Evolutionary conservation across 2,329 filamentous ascomycete genomes (phyloP).

Genomic region (Talaromyces sp.): DNA sequence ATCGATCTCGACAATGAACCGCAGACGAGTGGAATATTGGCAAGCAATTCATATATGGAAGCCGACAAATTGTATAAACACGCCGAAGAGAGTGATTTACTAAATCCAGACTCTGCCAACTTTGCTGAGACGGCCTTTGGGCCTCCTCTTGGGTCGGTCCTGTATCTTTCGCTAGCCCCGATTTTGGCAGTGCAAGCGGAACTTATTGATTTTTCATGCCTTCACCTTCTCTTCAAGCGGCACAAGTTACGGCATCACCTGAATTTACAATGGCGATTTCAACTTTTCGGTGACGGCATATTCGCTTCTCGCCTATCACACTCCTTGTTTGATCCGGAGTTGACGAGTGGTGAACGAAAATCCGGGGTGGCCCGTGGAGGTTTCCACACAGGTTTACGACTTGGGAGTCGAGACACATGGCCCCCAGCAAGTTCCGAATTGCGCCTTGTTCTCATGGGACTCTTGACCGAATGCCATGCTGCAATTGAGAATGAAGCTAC

Average conservation of each 20-base stretch:
- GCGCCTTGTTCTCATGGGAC: constrained; percentile 80
- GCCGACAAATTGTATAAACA: constrained; percentile 27
- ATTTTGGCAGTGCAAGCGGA: constrained; percentile 69
- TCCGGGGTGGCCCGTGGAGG: constrained; percentile 65
- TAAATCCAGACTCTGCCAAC: constrained; percentile 15
- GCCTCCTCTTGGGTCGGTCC: constrained; percentile 48
- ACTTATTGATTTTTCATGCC: constrained; percentile 70
- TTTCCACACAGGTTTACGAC: constrained; percentile 72
- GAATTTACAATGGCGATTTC: constrained; percentile 70
- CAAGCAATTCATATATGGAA: constrained; percentile 19
- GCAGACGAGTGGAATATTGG: constrained; percentile 21
- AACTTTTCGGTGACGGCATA: constrained; percentile 77
- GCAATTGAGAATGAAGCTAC: constrained; percentile 20
- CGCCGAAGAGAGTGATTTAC: constrained; percentile 20
- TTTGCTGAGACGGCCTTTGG: constrained; percentile 23
- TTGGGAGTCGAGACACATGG: constrained; percentile 80
- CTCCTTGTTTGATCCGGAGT: constrained; percentile 77
- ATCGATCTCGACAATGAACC: constrained; percentile 31
- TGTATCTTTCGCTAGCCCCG: constrained; percentile 68
- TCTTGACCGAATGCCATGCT: constrained; percentile 71
- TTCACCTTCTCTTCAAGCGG: constrained; percentile 69
- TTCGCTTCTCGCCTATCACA: constrained; percentile 77
- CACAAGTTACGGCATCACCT: constrained; percentile 71
- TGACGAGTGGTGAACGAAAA: constrained; percentile 71
- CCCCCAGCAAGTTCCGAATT: constrained; percentile 91